phyloP scores from a whole-genome alignment of 805 yeast species.

The Spathaspora sp. region DNA sequence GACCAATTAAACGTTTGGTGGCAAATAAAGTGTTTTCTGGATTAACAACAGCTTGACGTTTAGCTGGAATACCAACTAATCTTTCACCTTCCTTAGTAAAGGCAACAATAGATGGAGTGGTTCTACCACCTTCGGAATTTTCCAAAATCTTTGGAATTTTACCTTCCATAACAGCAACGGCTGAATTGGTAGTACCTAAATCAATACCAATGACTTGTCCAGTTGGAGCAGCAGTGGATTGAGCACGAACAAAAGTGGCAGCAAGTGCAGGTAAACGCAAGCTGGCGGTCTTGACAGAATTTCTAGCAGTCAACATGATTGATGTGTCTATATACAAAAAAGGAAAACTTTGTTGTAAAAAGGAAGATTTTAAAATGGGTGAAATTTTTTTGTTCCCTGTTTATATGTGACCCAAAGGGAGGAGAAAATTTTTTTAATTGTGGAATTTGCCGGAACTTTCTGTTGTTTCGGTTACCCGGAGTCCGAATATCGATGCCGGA shows the following conservation, averaged over 20 bases:
- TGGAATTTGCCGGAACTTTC: background rate
- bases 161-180: slow-evolving; percentile 83
- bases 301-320: slow-evolving; percentile 42
- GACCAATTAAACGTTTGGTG: slow-evolving; percentile 91
- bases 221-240: slow-evolving; percentile 31
- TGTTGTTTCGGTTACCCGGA: background rate
- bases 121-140: slow-evolving; percentile 69
- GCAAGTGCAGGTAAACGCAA: slow-evolving; percentile 21
- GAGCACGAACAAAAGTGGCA: slow-evolving; percentile 23
- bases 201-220: slow-evolving; percentile 80
- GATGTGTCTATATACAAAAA: background rate
- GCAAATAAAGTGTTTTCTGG: slow-evolving; percentile 93
- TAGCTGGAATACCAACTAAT: slow-evolving; percentile 91
- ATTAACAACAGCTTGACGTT: slow-evolving; percentile 93
- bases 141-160: slow-evolving; percentile 73
- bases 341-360: background rate
- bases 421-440: background rate
- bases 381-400: background rate
- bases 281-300: slow-evolving; percentile 32
- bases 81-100: slow-evolving; percentile 90
- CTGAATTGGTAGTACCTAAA: slow-evolving; percentile 86
- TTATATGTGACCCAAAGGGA: background rate
- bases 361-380: background rate
- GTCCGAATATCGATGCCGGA: background rate
- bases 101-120: slow-evolving; percentile 94